Evolutionary conservation across 306 rosid genomes (phyloP).

Genomic region (Dicorynia guianensis): DNA sequence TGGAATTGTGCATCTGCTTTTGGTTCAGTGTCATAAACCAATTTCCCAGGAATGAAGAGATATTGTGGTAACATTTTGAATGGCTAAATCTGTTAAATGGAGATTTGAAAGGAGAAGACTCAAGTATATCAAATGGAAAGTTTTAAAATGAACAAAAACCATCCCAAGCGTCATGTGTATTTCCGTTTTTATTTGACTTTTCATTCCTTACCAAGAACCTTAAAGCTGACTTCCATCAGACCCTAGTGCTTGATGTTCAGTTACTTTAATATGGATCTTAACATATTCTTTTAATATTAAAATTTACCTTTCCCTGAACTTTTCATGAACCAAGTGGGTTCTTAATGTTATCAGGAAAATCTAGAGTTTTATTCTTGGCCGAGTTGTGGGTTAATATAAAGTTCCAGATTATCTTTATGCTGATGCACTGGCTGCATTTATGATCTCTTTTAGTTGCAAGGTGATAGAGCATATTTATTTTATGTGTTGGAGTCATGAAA

Average conservation of each 20-base stretch:
- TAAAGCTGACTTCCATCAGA: not conserved
- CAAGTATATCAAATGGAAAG: conserved; percentile 17
- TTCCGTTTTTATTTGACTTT: conserved; percentile 17
- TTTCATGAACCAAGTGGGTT: conserved; percentile 13
- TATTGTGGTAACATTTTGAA: not conserved
- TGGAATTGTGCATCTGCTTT: not conserved
- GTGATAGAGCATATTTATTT: conserved; percentile 3
- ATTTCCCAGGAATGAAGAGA: conserved; percentile 16
- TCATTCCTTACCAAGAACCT: conserved; percentile 19
- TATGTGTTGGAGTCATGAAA: too few relatives aligned
- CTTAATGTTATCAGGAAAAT: not conserved
- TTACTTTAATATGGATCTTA: conserved; percentile 8
- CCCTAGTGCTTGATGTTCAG: conserved; percentile 4
- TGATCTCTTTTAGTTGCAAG: conserved; percentile 1
- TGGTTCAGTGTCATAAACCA: not conserved
- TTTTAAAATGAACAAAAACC: not conserved
- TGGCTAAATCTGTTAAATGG: conserved; percentile 1
- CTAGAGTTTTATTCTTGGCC: conserved; percentile 2
- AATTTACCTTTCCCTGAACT: conserved; percentile 11
- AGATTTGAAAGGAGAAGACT: conserved; percentile 14
- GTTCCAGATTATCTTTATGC: not conserved
- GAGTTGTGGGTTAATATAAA: conserved; percentile 4
- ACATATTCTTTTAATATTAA: conserved; percentile 13
- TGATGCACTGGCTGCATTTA: conserved; percentile 8
- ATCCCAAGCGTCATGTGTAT: not conserved